Base-by-base conservation (phyloP, 2,329 filamentous ascomycete species). In the Graphiopsis chlorocephala region DNA sequence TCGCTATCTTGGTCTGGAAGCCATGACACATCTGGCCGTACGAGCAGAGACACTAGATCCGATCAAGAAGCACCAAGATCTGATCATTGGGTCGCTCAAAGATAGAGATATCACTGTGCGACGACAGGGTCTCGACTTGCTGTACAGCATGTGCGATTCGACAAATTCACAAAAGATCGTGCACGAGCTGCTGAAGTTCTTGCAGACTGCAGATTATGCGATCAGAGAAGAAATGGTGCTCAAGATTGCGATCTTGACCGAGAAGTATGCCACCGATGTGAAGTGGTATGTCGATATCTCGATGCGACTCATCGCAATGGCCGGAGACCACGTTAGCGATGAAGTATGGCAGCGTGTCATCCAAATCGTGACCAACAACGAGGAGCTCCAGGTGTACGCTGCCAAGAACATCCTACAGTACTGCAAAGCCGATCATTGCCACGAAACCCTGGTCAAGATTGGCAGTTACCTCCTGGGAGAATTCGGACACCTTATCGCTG, bases 221-320 rank as follows among this genome's bases (percentile, higher is more conserved):
- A 97, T 99, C 72, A 88, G 96, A 68, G 96, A 99, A 80, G 95
- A 99, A 78, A 99, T 99, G 95, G 95, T 98, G 4, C 83, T 99
- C 68, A 99, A 99, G 81, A 97, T 99, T 78, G 95, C 95, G 61
- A 99, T 99, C 73, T 79, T 99, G 69, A 98, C 96, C 0, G 95
- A 99, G 77, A 98, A 98, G 76, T 99, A 99, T 76, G 95, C 95
- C 26, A 97, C 93, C 0, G 95, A 99, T 74, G 92, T 97, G 23
- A 94, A 98, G 80, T 99, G 95, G 95, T 99, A 99, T 77, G 96
- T 99, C 68, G 94, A 99, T 75, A 97, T 98, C 71, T 97, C 95
- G 12, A 83, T 99, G 70, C 88, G 94, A 64, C 85, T 99, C 61
- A 93, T 99, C 65, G 93, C 94, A 65, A 93, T 98, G 87, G 95